phyloP scores from a whole-genome alignment of 345 rosid genomes.

The Boechera retrofracta region DNA sequence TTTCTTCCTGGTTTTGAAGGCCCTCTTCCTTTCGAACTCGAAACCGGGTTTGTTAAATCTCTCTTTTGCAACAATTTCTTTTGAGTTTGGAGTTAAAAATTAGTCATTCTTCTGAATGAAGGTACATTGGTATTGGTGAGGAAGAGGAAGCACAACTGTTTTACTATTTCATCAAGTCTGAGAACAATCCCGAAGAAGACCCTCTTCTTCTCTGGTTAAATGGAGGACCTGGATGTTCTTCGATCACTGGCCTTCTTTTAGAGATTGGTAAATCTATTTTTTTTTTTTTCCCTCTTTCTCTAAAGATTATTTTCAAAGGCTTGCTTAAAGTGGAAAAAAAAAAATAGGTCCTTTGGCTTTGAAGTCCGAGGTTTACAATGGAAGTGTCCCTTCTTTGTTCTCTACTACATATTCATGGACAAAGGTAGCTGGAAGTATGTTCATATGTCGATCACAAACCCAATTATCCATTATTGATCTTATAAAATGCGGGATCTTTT shows the following conservation, averaged over 20 bases:
- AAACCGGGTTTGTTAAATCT: conserved; percentile 51
- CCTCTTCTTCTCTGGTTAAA: conserved; percentile 47
- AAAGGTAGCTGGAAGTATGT: conserved; percentile 54
- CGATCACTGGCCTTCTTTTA: conserved; percentile 16
- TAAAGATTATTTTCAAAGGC: not conserved
- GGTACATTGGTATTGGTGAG: conserved; percentile 45
- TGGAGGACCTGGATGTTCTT: conserved; percentile 51
- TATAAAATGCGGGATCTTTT: not conserved
- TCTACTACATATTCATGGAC: conserved; percentile 72
- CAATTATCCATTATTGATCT: conserved; percentile 12
- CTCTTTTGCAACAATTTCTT: not conserved
- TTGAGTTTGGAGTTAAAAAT: not conserved
- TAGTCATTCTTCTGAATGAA: conserved; percentile 5
- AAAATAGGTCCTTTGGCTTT: conserved; percentile 60
- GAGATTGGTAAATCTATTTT: conserved; percentile 35
- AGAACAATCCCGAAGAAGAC: conserved; percentile 43
- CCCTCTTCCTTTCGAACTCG: conserved; percentile 57
- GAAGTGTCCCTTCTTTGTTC: conserved; percentile 60
- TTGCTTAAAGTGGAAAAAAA: not conserved
- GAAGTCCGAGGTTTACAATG: conserved; percentile 54
- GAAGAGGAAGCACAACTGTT: conserved; percentile 35
- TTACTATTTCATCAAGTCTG: conserved; percentile 47
- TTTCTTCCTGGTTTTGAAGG: conserved; percentile 53
- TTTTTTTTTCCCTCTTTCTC: not conserved
- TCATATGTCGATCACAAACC: not conserved